A percentile compares a stretch with the other conserved stretches of the same genome.
phyloP scores from a whole-genome alignment of 257 asterid species.

The Parsonsia alboflavescens region DNA sequence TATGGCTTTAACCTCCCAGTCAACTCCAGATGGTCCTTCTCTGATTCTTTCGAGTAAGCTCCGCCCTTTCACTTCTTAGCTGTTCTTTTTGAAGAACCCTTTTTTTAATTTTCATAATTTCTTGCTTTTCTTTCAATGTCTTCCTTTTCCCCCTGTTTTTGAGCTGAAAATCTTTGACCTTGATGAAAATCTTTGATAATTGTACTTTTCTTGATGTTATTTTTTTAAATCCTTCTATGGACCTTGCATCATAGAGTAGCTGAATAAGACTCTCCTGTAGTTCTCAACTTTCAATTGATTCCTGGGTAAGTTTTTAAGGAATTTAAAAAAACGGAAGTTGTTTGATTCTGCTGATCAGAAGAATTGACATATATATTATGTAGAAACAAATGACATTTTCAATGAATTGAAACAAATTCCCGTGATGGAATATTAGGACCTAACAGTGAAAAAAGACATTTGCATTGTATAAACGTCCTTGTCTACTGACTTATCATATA shows the following conservation, averaged over 20 bases:
- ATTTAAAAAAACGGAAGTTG: neutral
- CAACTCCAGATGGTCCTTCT: conserved; percentile 80
- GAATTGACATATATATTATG: no score
- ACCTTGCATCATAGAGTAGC: neutral
- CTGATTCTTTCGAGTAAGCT: conserved; percentile 64
- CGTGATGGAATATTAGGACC: conserved; percentile 3
- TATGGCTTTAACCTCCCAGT: conserved; percentile 68
- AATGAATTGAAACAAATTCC: conserved; percentile 6
- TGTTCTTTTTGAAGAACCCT: no score
- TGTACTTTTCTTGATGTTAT: neutral
- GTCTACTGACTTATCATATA: neutral
- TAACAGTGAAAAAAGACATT: neutral
- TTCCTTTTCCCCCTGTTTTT: neutral
- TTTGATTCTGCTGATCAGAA: neutral
- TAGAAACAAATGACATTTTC: no score
- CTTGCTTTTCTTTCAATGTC: neutral
- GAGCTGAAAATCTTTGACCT: no score
- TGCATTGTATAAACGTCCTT: neutral
- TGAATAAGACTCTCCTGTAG: neutral
- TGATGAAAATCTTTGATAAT: neutral
- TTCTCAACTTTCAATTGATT: neutral
- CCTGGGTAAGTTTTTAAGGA: neutral
- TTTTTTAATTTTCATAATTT: neutral
- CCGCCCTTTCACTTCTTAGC: neutral
- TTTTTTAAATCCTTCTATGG: neutral